Evolutionary conservation across 768 basidiomycete genomes (phyloP), one percentile per base, ranked within the genome.

Genomic region (Psilocybe azurescens): DNA sequence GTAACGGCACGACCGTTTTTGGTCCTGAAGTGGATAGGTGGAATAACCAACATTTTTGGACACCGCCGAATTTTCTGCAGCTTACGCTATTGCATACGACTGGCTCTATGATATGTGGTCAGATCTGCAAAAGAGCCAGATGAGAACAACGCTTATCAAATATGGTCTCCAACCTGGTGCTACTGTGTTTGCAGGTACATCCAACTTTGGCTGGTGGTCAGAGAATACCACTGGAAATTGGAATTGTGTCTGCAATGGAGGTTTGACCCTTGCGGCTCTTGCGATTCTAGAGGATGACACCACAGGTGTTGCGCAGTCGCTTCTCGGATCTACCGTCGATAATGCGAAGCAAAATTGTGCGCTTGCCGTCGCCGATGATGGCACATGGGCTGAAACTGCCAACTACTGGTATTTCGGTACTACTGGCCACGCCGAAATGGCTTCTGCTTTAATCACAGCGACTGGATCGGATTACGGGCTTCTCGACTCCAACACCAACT

Each of bases 391-490:
- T 24, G 97, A 99, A 76, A 97, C 95, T 0, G 82, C 93, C 38
- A 93, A 99, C 75, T 97, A 95, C 71, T 95, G 94, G 93, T 94
- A 93, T 75, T 98, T 97, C 68, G 96, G 95, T 72, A 93, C 89
- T 39, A 96, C 93, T 7, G 94, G 87, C 14, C 89, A 91, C 69
- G 94, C 94, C 3, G 95, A 99, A 77, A 88, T 98, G 90, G 70
- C 89, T 1, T 86, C 94, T 2, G 83, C 94, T 5, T 86, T 99
- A 58, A 72, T 88, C 11, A 86, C 91, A 8, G 95, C 97, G 3
- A 93, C 94, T 18, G 97, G 97, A 48, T 90, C 89, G 46, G 81
- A 91, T 71, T 91, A 87, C 69, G 87, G 88, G 41, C 80, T 99
- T 47, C 80, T 94, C 58, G 75, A 78, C 53, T 73, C 77, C 63